Evolutionary conservation across 2,329 filamentous ascomycete genomes (phyloP).

Genomic region (Stylonectria norvegica): DNA sequence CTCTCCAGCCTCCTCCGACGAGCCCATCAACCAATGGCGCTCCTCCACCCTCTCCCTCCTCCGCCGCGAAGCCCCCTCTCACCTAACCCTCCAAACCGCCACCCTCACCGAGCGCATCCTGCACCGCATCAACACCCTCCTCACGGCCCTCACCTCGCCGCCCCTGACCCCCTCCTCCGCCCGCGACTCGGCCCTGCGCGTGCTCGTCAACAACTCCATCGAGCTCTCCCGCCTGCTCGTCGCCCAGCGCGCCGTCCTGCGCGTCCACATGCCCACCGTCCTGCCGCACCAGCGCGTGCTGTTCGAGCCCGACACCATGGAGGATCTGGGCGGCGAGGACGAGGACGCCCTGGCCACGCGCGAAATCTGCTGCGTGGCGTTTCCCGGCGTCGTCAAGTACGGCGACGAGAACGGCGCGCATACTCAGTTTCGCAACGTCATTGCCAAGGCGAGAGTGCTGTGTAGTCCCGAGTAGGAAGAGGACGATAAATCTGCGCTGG

Average conservation of each 20-base stretch:
- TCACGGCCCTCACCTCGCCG: slow-evolving; percentile 47
- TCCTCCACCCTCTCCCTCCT: slow-evolving; percentile 60
- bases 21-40: slow-evolving; percentile 63
- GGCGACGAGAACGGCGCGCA: slow-evolving; percentile 63
- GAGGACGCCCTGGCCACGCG: slow-evolving; percentile 51
- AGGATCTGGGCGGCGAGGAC: slow-evolving; percentile 62
- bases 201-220: slow-evolving; percentile 50
- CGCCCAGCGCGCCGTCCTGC: slow-evolving; percentile 57
- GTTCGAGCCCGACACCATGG: slow-evolving; percentile 61
- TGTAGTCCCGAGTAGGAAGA: slow-evolving; percentile 45
- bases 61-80: slow-evolving; percentile 48
- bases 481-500: not conserved
- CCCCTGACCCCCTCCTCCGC: slow-evolving; percentile 38
- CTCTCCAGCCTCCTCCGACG: slow-evolving; percentile 41
- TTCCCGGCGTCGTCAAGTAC: slow-evolving; percentile 61
- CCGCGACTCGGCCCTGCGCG: slow-evolving; percentile 52
- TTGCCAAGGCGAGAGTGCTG: slow-evolving; percentile 63
- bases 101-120: slow-evolving; percentile 42
- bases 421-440: slow-evolving; percentile 59
- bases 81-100: slow-evolving; percentile 45
- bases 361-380: slow-evolving; percentile 60
- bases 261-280: slow-evolving; percentile 52
- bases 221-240: slow-evolving; percentile 55
- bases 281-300: slow-evolving; percentile 50
- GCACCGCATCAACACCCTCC: slow-evolving; percentile 45